A percentile compares a stretch with the other conserved stretches of the same genome.
Evolutionary conservation across 2,329 filamentous ascomycete genomes (phyloP).

Genomic region (Aciculosporium take): DNA sequence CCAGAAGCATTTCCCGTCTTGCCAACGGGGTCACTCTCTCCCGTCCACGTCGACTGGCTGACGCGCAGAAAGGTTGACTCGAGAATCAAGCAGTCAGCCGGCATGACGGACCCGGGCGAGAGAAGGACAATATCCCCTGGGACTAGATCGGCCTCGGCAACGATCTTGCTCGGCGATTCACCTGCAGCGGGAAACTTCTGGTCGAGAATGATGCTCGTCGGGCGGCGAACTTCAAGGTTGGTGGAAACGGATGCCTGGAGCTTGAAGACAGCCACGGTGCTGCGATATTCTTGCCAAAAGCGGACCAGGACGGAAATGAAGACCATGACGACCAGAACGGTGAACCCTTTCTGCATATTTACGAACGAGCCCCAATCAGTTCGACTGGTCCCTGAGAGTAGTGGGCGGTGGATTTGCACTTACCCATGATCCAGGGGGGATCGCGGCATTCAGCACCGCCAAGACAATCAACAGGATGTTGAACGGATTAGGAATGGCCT

Average conservation of each 20-base stretch:
- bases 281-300: conserved; percentile 17
- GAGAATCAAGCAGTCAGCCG: conserved; percentile 16
- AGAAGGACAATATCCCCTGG: conserved; percentile 13
- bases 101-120: conserved; percentile 12
- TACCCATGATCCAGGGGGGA: conserved; percentile 10
- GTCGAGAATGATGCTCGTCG: not conserved
- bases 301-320: conserved; percentile 13
- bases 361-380: not conserved
- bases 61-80: conserved; percentile 15
- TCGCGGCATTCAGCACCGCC: conserved; percentile 13
- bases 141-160: conserved; percentile 11
- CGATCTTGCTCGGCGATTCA: not conserved
- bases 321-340: conserved; percentile 15
- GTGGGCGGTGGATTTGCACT: not conserved
- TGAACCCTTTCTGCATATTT: conserved; percentile 8
- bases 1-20: conserved; percentile 9
- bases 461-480: conserved; percentile 13
- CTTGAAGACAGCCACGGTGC: conserved; percentile 13
- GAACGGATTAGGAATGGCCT: conserved; percentile 15
- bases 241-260: conserved; percentile 14
- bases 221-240: conserved; percentile 11
- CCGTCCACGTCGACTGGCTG: conserved; percentile 17
- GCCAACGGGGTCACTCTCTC: conserved; percentile 15
- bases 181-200: not conserved
- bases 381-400: not conserved